Conservation (phyloP, 2,329 filamentous ascomycete genomes). For the Penicillium sp. region DNA sequence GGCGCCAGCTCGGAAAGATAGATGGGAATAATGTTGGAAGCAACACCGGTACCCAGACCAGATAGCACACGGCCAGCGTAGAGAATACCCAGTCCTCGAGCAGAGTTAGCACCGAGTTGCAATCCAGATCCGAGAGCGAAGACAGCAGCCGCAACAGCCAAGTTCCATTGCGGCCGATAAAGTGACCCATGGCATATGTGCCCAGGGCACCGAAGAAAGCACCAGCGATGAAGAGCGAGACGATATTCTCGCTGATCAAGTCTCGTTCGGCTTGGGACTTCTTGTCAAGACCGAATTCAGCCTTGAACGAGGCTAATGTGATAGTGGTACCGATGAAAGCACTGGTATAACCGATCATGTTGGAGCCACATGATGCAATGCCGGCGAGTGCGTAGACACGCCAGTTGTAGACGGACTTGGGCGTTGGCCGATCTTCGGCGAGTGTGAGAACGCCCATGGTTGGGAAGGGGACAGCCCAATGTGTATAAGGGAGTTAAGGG, state of each 20-base stretch:
- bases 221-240: slow-evolving; percentile 78
- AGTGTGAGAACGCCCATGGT: slow-evolving; percentile 39
- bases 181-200: slow-evolving; percentile 65
- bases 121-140: slow-evolving; percentile 70
- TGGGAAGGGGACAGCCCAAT: slow-evolving; percentile 13
- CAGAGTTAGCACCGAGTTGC: slow-evolving; percentile 64
- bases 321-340: slow-evolving; percentile 79
- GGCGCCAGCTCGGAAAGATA: slow-evolving; percentile 60
- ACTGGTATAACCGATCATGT: slow-evolving; percentile 65
- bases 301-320: slow-evolving; percentile 65
- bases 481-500: neutral
- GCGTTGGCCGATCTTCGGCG: slow-evolving; percentile 54
- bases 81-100: slow-evolving; percentile 61
- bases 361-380: slow-evolving; percentile 59
- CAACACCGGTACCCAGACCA: slow-evolving; percentile 56
- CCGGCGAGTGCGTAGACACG: slow-evolving; percentile 57
- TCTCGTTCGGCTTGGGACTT: slow-evolving; percentile 54
- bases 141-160: slow-evolving; percentile 62
- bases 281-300: slow-evolving; percentile 65
- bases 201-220: slow-evolving; percentile 74
- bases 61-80: slow-evolving; percentile 56
- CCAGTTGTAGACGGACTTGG: slow-evolving; percentile 62
- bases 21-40: slow-evolving; percentile 58
- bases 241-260: slow-evolving; percentile 70
- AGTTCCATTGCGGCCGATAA: slow-evolving; percentile 63